Conservation (phyloP, 495 filamentous ascomycete species). For the Aspergillus sclerotiicarbonarius region DNA sequence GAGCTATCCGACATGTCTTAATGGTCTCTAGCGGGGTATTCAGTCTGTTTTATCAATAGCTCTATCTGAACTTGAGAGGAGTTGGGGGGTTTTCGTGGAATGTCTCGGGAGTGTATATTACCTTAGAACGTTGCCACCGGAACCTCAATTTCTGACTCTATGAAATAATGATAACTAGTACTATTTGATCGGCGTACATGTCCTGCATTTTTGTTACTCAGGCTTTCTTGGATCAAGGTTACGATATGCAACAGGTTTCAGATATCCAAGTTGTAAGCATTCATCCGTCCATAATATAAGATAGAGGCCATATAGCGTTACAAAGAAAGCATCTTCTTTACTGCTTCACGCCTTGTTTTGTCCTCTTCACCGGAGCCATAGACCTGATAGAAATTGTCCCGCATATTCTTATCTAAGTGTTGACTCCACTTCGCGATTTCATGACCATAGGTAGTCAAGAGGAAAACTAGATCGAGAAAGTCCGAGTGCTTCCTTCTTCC, state of each 20-base stretch:
- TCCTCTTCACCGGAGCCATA: not conserved
- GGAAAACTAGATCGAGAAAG: not conserved
- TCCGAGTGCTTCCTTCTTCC: not conserved
- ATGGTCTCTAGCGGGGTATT: constrained; percentile 16
- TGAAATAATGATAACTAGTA: not conserved
- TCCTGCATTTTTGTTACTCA: not conserved
- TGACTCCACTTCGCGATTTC: not conserved
- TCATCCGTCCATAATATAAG: not conserved
- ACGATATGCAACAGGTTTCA: not conserved
- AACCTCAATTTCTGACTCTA: constrained; percentile 2
- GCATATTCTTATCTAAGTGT: not conserved
- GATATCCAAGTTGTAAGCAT: not conserved
- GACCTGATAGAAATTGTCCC: not conserved
- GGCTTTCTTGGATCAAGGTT: not conserved
- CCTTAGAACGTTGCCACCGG: not conserved
- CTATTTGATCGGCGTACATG: not conserved
- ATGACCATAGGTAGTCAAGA: not conserved
- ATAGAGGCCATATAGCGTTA: not conserved
- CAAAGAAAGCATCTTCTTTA: not conserved
- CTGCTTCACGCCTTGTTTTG: not conserved
- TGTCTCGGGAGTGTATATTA: constrained; percentile 1
- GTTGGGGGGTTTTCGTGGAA: constrained; percentile 10
- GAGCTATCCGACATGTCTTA: constrained; percentile 16
- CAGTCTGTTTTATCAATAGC: constrained; percentile 14
- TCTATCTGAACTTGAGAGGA: constrained; percentile 11